A percentile compares a stretch with the other conserved stretches of the same genome.
phyloP scores from a whole-genome alignment of 192 early-diverging fungal genomes.

The Gonapodya prolifera region DNA sequence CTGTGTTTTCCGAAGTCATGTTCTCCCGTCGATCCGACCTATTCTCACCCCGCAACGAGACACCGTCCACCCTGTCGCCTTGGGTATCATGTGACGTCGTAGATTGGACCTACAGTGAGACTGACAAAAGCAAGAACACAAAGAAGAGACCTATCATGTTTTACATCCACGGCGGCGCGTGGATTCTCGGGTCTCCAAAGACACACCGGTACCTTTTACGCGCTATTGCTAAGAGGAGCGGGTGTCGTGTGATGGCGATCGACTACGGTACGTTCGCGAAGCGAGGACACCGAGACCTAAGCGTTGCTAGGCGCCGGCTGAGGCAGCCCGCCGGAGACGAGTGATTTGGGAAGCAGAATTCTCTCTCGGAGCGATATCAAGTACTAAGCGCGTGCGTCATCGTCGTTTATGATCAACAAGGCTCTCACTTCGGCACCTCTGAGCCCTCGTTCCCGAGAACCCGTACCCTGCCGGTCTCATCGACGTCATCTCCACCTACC shows the following conservation, averaged over 20 bases:
- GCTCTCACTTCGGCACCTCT: too few species aligned
- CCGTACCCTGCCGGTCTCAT: neutral
- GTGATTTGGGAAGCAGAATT: too few species aligned
- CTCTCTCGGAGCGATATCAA: too few species aligned
- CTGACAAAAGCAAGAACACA: neutral
- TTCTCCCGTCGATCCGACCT: neutral
- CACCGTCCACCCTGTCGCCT: neutral
- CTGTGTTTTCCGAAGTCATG: neutral
- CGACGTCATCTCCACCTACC: neutral
- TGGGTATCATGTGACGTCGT: neutral
- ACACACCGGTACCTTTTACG: neutral
- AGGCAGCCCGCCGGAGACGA: too few species aligned
- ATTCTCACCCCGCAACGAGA: neutral
- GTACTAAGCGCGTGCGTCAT: too few species aligned
- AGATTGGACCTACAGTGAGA: neutral
- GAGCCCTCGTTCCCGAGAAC: neutral
- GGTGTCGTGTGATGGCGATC: neutral
- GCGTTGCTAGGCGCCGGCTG: too few species aligned
- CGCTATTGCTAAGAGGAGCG: neutral
- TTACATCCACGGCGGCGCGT: neutral
- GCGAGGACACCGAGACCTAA: too few species aligned
- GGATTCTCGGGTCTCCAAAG: neutral
- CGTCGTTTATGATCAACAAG: too few species aligned
- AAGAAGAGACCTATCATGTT: neutral
- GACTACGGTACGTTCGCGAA: too few species aligned